Conservation (phyloP, 2,329 filamentous ascomycete species). For the Fusarium coicis region DNA sequence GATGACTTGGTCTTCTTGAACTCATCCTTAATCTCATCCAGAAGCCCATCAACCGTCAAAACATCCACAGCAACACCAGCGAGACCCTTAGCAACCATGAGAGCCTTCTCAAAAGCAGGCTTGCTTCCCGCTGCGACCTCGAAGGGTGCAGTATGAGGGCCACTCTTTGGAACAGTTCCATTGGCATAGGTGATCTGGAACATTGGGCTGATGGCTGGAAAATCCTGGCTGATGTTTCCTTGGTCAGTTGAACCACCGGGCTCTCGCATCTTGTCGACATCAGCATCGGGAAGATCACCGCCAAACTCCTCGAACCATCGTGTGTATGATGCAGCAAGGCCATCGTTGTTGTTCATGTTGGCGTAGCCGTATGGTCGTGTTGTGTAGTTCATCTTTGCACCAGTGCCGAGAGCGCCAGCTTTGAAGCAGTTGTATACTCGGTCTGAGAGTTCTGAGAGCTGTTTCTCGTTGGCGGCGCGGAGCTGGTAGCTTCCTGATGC, state of each 20-base stretch:
- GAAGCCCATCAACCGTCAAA: slow-evolving; percentile 53
- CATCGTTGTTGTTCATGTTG: slow-evolving; percentile 47
- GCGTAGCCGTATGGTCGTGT: slow-evolving; percentile 46
- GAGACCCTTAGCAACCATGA: slow-evolving; percentile 60
- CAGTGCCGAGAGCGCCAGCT: slow-evolving; percentile 45
- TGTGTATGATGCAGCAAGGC: slow-evolving; percentile 39
- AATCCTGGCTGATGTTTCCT: slow-evolving; percentile 46
- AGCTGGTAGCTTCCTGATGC: slow-evolving; percentile 69
- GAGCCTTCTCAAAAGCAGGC: slow-evolving; percentile 57
- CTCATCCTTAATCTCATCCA: slow-evolving; percentile 45
- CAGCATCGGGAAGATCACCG: slow-evolving; percentile 37
- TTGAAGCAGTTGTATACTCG: slow-evolving; percentile 44
- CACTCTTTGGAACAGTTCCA: slow-evolving; percentile 39
- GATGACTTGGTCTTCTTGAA: slow-evolving; percentile 29
- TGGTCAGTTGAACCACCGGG: slow-evolving; percentile 45
- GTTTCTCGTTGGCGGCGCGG: slow-evolving; percentile 57
- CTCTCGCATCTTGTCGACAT: slow-evolving; percentile 41
- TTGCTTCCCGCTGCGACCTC: slow-evolving; percentile 61
- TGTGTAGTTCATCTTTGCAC: slow-evolving; percentile 51
- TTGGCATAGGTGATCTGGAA: slow-evolving; percentile 44
- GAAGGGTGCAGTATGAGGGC: slow-evolving; percentile 65
- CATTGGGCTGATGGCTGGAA: slow-evolving; percentile 41
- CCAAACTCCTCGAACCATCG: slow-evolving; percentile 39
- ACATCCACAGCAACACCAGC: slow-evolving; percentile 61
- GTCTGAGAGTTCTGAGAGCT: slow-evolving; percentile 36